Conservation (phyloP, 2,329 filamentous ascomycete genomes). For the Penicillium sp. region DNA sequence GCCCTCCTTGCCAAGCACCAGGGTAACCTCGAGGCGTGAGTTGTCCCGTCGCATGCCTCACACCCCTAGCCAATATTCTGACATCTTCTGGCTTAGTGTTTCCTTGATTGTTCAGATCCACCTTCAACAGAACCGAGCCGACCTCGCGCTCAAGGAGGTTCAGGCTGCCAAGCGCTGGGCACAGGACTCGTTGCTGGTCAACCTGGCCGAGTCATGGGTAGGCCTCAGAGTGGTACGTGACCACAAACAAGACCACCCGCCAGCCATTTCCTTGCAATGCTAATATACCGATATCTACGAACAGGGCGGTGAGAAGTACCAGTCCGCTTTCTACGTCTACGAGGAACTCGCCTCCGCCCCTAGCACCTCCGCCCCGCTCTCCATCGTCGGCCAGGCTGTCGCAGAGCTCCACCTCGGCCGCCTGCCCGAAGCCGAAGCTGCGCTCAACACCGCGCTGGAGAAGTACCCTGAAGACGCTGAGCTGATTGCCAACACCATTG, state of each 20-base stretch:
- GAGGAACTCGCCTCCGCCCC: conserved; percentile 91
- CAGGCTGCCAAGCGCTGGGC: conserved; percentile 85
- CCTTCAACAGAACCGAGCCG: conserved; percentile 84
- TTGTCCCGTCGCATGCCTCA: conserved; percentile 23
- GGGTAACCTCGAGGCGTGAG: conserved; percentile 75
- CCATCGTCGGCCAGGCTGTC: conserved; percentile 83
- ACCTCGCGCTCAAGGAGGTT: conserved; percentile 89
- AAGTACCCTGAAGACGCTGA: conserved; percentile 71
- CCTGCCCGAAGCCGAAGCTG: conserved; percentile 83
- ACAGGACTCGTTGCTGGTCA: conserved; percentile 89
- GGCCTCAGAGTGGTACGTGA: conserved; percentile 74
- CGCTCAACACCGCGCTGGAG: conserved; percentile 75
- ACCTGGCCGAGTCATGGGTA: conserved; percentile 94
- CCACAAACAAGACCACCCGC: background rate
- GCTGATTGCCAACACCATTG: conserved; percentile 78
- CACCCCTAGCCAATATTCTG: conserved; percentile 9
- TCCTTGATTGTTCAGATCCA: conserved; percentile 90
- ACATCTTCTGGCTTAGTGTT: conserved; percentile 52
- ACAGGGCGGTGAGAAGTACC: conserved; percentile 91
- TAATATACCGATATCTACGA: background rate
- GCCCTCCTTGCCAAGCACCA: conserved; percentile 78
- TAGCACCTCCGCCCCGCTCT: conserved; percentile 72
- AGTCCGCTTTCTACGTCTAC: conserved; percentile 95
- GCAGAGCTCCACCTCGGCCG: conserved; percentile 89
- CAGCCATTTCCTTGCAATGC: background rate